phyloP scores from a whole-genome alignment of 495 filamentous ascomycete species.

The Lentithecium fluviatile region DNA sequence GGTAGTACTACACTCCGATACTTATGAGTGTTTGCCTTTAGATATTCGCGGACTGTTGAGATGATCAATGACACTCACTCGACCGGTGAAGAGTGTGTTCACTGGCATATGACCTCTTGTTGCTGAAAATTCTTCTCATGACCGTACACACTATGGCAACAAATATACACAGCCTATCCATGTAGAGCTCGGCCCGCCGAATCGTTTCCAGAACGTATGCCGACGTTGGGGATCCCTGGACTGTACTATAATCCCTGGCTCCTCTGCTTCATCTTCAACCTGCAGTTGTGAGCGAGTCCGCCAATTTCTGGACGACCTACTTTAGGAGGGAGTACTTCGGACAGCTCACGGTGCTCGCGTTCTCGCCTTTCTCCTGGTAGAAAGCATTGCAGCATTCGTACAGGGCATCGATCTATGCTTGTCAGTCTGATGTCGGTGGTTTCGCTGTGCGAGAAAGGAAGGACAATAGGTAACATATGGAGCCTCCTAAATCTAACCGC shows the following conservation, averaged over 20 bases:
- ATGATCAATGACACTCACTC: too few species aligned
- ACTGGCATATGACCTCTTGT: too few species aligned
- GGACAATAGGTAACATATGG: too few species aligned
- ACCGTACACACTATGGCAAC: too few species aligned
- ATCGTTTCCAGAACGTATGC: too few species aligned
- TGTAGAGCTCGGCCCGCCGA: too few species aligned
- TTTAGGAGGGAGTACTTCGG: slow-evolving; percentile 75
- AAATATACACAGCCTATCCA: too few species aligned
- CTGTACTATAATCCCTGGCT: slow-evolving; percentile 46
- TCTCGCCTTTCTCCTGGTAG: slow-evolving; percentile 76
- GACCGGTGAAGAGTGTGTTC: too few species aligned
- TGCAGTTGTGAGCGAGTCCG: slow-evolving; percentile 10
- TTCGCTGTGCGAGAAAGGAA: not conserved
- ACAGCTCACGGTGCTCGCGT: slow-evolving; percentile 75
- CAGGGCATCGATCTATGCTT: slow-evolving; percentile 72
- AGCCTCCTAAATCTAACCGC: too few species aligned
- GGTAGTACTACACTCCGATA: slow-evolving; percentile 36
- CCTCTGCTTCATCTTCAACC: slow-evolving; percentile 83
- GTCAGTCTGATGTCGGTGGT: not conserved
- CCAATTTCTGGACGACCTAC: slow-evolving; percentile 7
- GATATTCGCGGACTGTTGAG: too few species aligned
- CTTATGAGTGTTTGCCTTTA: too few species aligned
- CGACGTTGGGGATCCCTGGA: too few species aligned
- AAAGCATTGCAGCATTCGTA: slow-evolving; percentile 94
- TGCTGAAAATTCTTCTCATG: not conserved